These are phyloP conservation scores for Ettlia oleoabundans DNA, from an alignment of 139 green algal genomes.

Conservation along the genomic window DNA sequence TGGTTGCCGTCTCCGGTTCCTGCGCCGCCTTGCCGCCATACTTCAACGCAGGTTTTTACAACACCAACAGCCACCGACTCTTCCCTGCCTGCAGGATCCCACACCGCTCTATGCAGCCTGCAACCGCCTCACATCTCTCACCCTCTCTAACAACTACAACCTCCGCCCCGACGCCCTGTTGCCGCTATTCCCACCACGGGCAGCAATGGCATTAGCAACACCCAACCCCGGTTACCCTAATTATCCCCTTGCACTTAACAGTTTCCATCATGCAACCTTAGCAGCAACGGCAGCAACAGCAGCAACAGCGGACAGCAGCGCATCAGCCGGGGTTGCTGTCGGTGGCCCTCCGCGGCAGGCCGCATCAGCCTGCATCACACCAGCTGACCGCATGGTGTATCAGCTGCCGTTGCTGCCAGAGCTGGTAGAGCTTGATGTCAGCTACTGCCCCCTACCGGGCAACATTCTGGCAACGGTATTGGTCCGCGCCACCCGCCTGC, in stretches of 20 bases:
- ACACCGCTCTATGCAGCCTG: constrained; percentile 49
- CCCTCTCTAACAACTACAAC: constrained; percentile 49
- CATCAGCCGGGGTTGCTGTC: too few relatives aligned
- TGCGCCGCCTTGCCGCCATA: too few relatives aligned
- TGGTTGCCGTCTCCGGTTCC: too few relatives aligned
- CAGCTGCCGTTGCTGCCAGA: constrained; percentile 26
- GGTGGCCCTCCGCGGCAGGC: not conserved
- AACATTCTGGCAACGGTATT: constrained; percentile 34
- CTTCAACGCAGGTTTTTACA: too few relatives aligned
- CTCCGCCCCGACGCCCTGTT: constrained; percentile 45
- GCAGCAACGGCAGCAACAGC: too few relatives aligned
- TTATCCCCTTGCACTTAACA: too few relatives aligned
- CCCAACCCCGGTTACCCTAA: too few relatives aligned
- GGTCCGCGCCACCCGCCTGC: constrained; percentile 32
- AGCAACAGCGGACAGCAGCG: too few relatives aligned
- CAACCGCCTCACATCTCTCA: constrained; percentile 50
- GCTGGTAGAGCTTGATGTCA: constrained; percentile 58
- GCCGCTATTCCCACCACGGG: constrained; percentile 40
- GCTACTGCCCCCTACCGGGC: constrained; percentile 49
- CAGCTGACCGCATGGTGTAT: not conserved
- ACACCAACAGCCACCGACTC: not conserved
- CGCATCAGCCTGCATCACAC: not conserved
- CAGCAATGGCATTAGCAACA: not conserved
- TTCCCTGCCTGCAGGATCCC: constrained; percentile 38
- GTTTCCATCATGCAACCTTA: too few relatives aligned